A percentile compares a stretch with the other conserved stretches of the same genome.
These are phyloP conservation scores for Myochromella boudieri DNA, from an alignment of 768 basidiomycete species.

Conservation along the genomic window DNA sequence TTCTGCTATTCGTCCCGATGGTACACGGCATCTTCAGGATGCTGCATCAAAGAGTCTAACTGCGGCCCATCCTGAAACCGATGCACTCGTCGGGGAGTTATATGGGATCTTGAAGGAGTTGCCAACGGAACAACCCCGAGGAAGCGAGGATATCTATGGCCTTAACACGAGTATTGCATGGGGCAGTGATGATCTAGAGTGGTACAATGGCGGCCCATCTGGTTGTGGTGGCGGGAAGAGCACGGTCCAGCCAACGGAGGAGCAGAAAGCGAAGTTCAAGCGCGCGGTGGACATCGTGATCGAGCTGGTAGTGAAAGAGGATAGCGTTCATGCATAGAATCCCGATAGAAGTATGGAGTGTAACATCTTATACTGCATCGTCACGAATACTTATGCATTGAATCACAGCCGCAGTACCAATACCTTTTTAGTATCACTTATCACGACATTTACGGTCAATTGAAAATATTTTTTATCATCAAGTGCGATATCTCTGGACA, in stretches of 20 bases:
- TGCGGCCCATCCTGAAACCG: conserved; percentile 29
- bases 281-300: conserved; percentile 70
- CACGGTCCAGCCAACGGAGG: conserved; percentile 48
- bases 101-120: conserved; percentile 56
- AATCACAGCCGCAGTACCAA: no score
- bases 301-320: conserved; percentile 40
- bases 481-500: no score
- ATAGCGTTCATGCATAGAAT: no score
- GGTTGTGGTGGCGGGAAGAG: conserved; percentile 59
- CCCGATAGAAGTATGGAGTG: no score
- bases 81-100: conserved; percentile 55
- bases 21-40: conserved; percentile 42
- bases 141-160: conserved; percentile 74
- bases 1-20: conserved; percentile 46
- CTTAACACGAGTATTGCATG: conserved; percentile 65
- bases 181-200: conserved; percentile 54
- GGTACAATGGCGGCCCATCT: conserved; percentile 60
- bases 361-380: no score
- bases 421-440: no score
- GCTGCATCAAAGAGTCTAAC: conserved; percentile 41
- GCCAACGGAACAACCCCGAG: conserved; percentile 55
- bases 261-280: conserved; percentile 67
- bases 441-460: no score
- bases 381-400: no score
- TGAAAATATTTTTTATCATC: no score